phyloP scores from a whole-genome alignment of 2,329 filamentous ascomycete genomes.

The Diplodia corticola region DNA sequence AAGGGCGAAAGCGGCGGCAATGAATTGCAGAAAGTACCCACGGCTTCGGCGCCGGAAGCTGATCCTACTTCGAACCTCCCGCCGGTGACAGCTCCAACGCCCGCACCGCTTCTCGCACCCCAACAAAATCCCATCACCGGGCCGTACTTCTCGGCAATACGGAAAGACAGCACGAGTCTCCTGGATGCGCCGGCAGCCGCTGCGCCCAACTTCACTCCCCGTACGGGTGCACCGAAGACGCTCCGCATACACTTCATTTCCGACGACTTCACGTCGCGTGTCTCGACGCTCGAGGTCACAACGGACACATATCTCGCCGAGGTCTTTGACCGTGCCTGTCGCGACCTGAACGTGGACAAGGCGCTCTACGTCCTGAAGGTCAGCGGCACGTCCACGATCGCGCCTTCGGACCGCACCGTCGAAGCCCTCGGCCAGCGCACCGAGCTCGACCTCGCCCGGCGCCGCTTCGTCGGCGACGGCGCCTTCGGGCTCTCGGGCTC shows the following conservation, averaged over 20 bases:
- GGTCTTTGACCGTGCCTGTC: conserved; percentile 75
- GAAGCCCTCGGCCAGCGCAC: conserved; percentile 73
- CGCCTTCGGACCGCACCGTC: conserved; percentile 74
- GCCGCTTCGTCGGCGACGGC: conserved; percentile 74
- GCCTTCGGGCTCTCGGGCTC: conserved; percentile 68
- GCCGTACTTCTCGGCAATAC: conserved; percentile 49
- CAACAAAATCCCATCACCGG: conserved; percentile 54
- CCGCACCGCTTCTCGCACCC: conserved; percentile 31
- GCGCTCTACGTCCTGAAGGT: conserved; percentile 77
- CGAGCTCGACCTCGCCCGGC: conserved; percentile 73
- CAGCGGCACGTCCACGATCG: conserved; percentile 70
- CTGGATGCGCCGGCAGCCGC: conserved; percentile 47
- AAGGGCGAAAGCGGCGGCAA: neutral
- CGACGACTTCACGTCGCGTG: conserved; percentile 66
- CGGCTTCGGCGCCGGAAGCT: conserved; percentile 34
- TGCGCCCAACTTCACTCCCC: conserved; percentile 50
- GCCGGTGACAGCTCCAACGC: conserved; percentile 25
- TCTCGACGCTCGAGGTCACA: conserved; percentile 72
- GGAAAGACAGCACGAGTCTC: conserved; percentile 47
- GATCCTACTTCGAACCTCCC: conserved; percentile 32
- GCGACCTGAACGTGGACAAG: conserved; percentile 76
- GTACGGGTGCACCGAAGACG: conserved; percentile 69
- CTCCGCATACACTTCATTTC: conserved; percentile 73
- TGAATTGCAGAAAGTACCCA: conserved; percentile 23
- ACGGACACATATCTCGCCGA: conserved; percentile 83